Percentiles rank a stretch among this genome's conserved stretches.
Evolutionary conservation across 2,329 filamentous ascomycete species (phyloP).

Genomic region (Colletotrichum tropicale): DNA sequence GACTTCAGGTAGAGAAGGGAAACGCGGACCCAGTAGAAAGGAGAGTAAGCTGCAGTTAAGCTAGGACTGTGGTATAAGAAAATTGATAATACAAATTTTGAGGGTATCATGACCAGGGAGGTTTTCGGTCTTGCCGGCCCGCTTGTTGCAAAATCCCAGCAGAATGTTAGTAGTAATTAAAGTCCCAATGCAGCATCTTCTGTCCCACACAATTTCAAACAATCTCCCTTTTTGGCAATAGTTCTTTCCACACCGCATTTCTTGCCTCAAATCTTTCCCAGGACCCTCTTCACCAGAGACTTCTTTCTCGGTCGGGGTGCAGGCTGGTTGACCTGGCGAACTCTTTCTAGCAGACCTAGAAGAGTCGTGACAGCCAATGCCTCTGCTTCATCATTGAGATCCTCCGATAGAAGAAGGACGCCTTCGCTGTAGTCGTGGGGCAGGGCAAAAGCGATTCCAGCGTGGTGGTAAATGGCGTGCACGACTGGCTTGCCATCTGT

Average conservation of each 20-base stretch:
- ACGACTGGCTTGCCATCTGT: background rate
- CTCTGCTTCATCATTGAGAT: background rate
- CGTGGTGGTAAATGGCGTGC: conserved; percentile 23
- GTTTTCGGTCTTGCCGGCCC: background rate
- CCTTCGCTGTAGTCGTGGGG: conserved; percentile 20
- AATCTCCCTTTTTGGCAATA: background rate
- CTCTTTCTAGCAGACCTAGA: background rate
- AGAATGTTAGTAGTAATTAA: background rate
- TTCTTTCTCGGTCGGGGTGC: background rate
- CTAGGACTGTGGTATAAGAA: background rate
- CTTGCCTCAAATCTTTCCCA: background rate
- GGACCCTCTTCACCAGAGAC: background rate
- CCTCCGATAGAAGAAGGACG: conserved; percentile 6
- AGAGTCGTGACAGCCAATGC: background rate
- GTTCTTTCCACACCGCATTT: background rate
- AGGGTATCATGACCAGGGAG: background rate
- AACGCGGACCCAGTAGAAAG: background rate
- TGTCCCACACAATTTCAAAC: background rate
- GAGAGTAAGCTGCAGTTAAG: background rate
- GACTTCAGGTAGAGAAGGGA: background rate
- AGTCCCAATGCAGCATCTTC: background rate
- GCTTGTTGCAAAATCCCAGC: background rate
- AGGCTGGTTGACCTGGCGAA: conserved; percentile 3
- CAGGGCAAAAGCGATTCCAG: conserved; percentile 2
- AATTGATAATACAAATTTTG: background rate